Evolutionary conservation across 306 rosid species (phyloP).

Genomic region (Glycine latifolia): DNA sequence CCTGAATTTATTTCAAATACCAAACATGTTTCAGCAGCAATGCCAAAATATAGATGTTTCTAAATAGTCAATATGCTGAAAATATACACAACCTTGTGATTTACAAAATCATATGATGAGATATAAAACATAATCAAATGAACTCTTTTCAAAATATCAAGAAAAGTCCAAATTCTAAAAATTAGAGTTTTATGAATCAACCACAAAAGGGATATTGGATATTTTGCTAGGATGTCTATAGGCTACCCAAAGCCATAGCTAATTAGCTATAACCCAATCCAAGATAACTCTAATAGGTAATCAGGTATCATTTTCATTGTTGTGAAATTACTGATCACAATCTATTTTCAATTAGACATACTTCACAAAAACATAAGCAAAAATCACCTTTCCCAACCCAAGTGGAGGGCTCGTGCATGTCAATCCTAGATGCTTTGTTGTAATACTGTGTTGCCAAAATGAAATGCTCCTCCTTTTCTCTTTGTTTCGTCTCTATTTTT

Average conservation of each 20-base stretch:
- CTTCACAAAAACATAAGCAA: conserved; percentile 2
- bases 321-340: conserved; percentile 26
- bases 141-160: conserved; percentile 25
- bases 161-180: conserved; percentile 19
- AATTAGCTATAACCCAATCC: conserved; percentile 17
- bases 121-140: conserved; percentile 1
- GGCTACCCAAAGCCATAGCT: conserved; percentile 39
- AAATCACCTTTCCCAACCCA: conserved; percentile 97
- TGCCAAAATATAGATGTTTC: conserved; percentile 31
- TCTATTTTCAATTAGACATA: conserved; percentile 17
- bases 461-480: conserved; percentile 99
- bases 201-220: conserved; percentile 17
- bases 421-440: conserved; percentile 96
- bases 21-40: conserved; percentile 4
- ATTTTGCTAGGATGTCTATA: not conserved
- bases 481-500: conserved; percentile 93
- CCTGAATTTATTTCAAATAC: conserved; percentile 30
- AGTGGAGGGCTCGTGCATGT: conserved; percentile 97
- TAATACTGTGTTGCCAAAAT: conserved; percentile 95
- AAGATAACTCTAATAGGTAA: conserved; percentile 36
- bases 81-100: not conserved
- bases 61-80: conserved; percentile 35
- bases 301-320: conserved; percentile 1
- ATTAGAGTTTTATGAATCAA: not conserved
- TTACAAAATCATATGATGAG: conserved; percentile 16